Evolutionary conservation across 345 rosid genomes (phyloP), one percentile per base, ranked within the genome.

Genomic region (Salix arbutifolia): DNA sequence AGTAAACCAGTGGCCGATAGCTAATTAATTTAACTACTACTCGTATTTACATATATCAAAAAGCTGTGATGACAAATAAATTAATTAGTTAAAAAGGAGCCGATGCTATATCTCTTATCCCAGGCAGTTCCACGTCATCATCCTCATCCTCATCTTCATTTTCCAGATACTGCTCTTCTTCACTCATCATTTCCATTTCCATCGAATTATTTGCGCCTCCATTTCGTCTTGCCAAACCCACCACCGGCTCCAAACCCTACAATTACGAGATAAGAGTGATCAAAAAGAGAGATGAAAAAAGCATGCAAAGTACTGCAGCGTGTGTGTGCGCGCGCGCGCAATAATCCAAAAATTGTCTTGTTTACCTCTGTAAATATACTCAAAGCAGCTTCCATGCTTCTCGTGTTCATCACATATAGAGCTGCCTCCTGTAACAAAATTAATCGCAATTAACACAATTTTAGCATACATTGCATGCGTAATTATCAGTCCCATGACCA

Each of bases 331-430:
- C 2, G 30, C n/a, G n/a, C n/a, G n/a, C 13, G 58, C 58, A 18
- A 18, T 6, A 1, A 52, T 19, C 19, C 21, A 69, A 67, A n/a
- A 23, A 11, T 9, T 42, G 18, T 40, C 2, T 9, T 42, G 30
- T 40, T 10, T 77, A 87, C 90, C 85, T 84, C 56, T 6, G 88
- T 84, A 81, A 89, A 89, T 64, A 89, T 70, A 69, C 42, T 74
- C 77, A 76, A 17, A 53, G 92, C 92, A 52, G 87, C 90, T 62
- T 87, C 90, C 35, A 76, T 40, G 77, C 73, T 85, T 65, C 77
- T 81, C 46, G 85, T 84, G 6, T 70, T 82, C 78, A 88, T 2
- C 76, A 88, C 91, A 65, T 77, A 31, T 38, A 80, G 72, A n/a
- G 91, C 91, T 67, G 85, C 89, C 61, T 86, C 91, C 91, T 86